Evolutionary conservation across 1,284 basidiomycete genomes (phyloP).

Genomic region (Ganoderma boninense): DNA sequence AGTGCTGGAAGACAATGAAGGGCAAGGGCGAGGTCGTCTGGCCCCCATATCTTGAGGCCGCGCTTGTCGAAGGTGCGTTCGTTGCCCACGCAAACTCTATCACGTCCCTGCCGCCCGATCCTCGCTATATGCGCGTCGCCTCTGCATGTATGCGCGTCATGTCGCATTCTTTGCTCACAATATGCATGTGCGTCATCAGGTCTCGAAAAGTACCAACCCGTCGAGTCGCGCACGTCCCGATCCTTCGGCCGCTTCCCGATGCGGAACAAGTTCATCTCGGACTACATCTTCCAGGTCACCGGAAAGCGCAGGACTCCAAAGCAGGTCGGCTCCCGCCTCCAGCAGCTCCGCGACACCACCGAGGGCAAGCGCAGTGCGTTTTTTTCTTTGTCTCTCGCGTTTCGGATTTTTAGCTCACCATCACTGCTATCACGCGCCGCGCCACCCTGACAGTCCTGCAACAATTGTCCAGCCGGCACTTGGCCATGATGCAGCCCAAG

Average conservation of each 20-base stretch:
- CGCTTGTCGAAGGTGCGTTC: constrained; percentile 71
- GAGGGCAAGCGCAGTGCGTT: constrained; percentile 68
- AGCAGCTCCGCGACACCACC: constrained; percentile 75
- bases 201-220: constrained; percentile 74
- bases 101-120: neutral
- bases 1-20: constrained; percentile 77
- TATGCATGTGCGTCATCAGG: constrained; percentile 46
- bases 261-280: constrained; percentile 80
- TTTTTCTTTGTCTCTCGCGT: neutral
- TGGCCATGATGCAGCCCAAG: constrained; percentile 37
- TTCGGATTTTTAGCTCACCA: constrained; percentile 1
- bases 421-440: neutral
- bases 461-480: constrained; percentile 44
- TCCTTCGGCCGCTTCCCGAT: constrained; percentile 77
- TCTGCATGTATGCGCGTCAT: constrained; percentile 1
- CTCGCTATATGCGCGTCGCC: constrained; percentile 14
- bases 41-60: constrained; percentile 79
- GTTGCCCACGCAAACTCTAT: constrained; percentile 8
- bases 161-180: neutral
- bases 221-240: constrained; percentile 73
- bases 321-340: constrained; percentile 78
- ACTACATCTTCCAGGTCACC: constrained; percentile 71
- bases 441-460: constrained; percentile 23
- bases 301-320: constrained; percentile 74
- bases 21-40: constrained; percentile 75